phyloP scores from a whole-genome alignment of 2,329 filamentous ascomycete species.

The Pleoardoris graminearum region DNA sequence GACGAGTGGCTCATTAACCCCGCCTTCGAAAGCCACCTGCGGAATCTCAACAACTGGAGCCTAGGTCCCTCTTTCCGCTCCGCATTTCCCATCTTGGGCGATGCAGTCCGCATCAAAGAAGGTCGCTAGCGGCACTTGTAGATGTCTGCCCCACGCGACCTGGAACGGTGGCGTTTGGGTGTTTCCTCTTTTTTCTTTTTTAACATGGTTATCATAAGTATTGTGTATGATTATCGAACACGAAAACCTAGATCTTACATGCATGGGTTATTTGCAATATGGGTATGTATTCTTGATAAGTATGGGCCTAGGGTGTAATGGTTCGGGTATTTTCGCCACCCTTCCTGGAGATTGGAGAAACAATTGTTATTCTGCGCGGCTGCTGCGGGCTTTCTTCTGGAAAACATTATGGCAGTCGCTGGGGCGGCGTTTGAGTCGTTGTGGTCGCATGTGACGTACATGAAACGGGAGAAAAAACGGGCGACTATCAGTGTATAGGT shows the following conservation, averaged over 20 bases:
- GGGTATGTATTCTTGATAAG: background rate
- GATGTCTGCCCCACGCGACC: conserved; percentile 11
- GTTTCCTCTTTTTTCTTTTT: background rate
- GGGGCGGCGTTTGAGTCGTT: background rate
- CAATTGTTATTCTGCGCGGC: background rate
- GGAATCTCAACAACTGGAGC: conserved; percentile 78
- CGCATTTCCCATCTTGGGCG: conserved; percentile 62
- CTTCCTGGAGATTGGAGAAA: background rate
- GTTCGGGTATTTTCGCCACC: background rate
- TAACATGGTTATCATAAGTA: conserved; percentile 3
- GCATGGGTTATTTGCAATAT: background rate
- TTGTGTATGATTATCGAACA: conserved; percentile 3
- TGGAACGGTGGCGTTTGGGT: background rate
- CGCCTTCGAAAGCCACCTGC: conserved; percentile 79
- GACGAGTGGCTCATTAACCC: conserved; percentile 81
- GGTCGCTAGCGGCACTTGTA: conserved; percentile 19
- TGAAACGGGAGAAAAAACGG: background rate
- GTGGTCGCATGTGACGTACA: background rate
- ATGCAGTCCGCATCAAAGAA: conserved; percentile 40
- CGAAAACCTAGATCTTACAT: no score
- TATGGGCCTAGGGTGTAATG: background rate
- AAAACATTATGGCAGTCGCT: background rate
- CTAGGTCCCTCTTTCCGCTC: conserved; percentile 70
- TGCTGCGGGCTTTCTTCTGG: no score
- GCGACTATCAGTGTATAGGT: conserved; percentile 1